Evolutionary conservation across 225 moss, liverwort and hornwort species (phyloP).

Genomic region (Pseudisothecium myosuroides): DNA sequence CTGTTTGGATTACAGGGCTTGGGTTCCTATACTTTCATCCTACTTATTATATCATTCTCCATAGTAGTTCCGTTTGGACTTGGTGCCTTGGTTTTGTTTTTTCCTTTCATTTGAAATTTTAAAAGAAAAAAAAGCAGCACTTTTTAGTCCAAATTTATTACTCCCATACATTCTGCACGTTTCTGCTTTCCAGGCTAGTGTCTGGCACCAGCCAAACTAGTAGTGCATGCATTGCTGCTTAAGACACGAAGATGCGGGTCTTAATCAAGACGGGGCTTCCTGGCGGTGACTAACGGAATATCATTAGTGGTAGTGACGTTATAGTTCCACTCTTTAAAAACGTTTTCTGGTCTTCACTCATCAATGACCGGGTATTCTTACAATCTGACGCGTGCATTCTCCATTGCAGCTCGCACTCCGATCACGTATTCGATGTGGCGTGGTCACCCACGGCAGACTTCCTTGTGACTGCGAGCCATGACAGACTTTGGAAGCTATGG

Average conservation of each 20-base stretch:
- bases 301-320: neutral
- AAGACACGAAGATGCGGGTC: neutral
- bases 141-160: neutral
- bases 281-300: neutral
- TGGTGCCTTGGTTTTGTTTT: neutral
- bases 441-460: constrained; percentile 99
- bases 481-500: constrained; percentile 96
- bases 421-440: constrained; percentile 94
- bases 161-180: neutral
- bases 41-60: neutral
- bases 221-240: neutral
- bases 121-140: neutral
- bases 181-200: neutral
- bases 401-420: constrained; percentile 76
- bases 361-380: neutral
- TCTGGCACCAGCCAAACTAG: neutral
- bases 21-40: neutral
- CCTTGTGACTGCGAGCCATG: constrained; percentile 95
- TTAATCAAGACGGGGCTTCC: neutral
- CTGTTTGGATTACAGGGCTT: no score
- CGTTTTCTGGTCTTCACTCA: neutral
- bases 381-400: neutral
- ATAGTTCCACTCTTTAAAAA: neutral
- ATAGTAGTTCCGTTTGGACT: neutral
- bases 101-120: neutral